Conservation (phyloP, 768 basidiomycete species). For the Royoungia palumana region DNA sequence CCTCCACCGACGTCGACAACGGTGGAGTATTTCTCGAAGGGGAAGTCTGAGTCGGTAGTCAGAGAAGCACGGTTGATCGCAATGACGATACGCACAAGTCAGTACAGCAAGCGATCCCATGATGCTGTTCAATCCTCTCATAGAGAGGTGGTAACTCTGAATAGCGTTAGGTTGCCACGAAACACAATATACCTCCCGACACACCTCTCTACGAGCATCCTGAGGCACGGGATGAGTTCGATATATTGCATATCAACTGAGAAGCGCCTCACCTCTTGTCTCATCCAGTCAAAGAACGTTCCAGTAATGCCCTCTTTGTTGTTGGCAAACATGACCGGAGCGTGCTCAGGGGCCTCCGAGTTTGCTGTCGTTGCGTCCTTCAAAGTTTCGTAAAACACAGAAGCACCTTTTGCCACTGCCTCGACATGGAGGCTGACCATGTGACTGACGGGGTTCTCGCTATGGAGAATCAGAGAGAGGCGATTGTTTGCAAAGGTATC, state of each 20-base stretch:
- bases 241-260: background rate
- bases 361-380: slow-evolving; percentile 19
- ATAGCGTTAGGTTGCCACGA: background rate
- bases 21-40: too few species aligned
- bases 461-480: too few species aligned
- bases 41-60: too few species aligned
- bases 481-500: too few species aligned
- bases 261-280: slow-evolving; percentile 14
- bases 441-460: slow-evolving; percentile 18
- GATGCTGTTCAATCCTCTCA: slow-evolving; percentile 21
- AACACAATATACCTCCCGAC: background rate
- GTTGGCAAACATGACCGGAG: too few species aligned
- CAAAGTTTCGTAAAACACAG: slow-evolving; percentile 24
- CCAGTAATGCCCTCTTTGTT: slow-evolving; percentile 20
- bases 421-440: slow-evolving; percentile 22
- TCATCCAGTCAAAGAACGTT: slow-evolving; percentile 28
- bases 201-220: slow-evolving; percentile 18
- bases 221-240: slow-evolving; percentile 2
- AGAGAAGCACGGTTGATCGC: too few species aligned
- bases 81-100: too few species aligned
- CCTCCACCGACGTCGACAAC: too few species aligned
- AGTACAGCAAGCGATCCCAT: too few species aligned
- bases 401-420: slow-evolving; percentile 12
- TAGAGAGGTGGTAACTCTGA: slow-evolving; percentile 21
- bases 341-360: slow-evolving; percentile 19